Conservation (phyloP, 2,329 filamentous ascomycete species). For the Monascus ruber region DNA sequence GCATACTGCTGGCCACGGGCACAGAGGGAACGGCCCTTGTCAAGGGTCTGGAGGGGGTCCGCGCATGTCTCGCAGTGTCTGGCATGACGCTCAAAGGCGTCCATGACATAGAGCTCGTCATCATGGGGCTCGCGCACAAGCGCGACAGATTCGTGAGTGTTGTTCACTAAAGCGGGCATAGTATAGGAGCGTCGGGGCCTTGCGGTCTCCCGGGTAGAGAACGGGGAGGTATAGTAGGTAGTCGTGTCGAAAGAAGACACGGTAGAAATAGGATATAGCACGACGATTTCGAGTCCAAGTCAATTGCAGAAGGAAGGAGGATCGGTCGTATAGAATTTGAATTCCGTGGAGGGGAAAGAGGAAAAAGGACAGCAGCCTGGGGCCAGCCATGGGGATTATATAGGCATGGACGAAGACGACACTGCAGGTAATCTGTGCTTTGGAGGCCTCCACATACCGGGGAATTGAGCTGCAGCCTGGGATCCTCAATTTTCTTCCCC, state of each 20-base stretch:
- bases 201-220: conserved; percentile 5
- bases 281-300: not conserved
- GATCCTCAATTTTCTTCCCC: too few species aligned
- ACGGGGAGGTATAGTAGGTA: conserved; percentile 12
- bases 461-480: too few species aligned
- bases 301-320: too few species aligned
- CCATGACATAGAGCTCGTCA: conserved; percentile 27
- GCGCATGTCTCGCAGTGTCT: conserved; percentile 23
- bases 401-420: too few species aligned
- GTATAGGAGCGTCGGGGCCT: conserved; percentile 14
- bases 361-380: too few species aligned
- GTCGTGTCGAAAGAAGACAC: conserved; percentile 18
- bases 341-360: too few species aligned
- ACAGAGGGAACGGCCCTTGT: conserved; percentile 19
- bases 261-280: conserved; percentile 10
- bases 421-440: too few species aligned
- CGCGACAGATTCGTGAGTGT: conserved; percentile 12
- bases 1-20: conserved; percentile 24
- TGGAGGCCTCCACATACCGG: too few species aligned
- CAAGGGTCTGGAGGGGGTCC: conserved; percentile 15
- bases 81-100: conserved; percentile 26
- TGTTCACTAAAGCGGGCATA: conserved; percentile 22
- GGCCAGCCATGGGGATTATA: too few species aligned
- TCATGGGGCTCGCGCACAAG: conserved; percentile 23
- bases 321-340: too few species aligned